Conservation (phyloP, 1,284 basidiomycete genomes). For the Schizophyllum amplum region DNA sequence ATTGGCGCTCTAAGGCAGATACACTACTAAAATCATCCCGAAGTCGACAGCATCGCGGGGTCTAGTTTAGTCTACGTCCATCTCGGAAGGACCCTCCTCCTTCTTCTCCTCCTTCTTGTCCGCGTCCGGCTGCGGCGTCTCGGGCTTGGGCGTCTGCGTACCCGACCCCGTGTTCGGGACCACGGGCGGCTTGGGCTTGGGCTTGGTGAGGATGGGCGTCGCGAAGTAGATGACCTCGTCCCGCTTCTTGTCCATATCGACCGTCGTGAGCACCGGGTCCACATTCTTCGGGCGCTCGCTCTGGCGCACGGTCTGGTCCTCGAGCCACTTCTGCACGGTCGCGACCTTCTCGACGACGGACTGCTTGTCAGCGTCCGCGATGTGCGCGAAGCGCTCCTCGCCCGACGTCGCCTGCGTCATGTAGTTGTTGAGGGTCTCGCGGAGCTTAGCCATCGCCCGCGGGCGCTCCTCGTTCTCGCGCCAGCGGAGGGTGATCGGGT, state of each 20-base stretch:
- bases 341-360: conserved; percentile 74
- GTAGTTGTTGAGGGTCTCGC: conserved; percentile 82
- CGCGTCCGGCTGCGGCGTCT: conserved; percentile 47
- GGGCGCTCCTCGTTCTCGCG: conserved; percentile 77
- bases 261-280: conserved; percentile 73
- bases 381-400: conserved; percentile 84
- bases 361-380: conserved; percentile 82
- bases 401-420: conserved; percentile 70
- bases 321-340: conserved; percentile 87
- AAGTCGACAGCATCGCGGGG: background rate
- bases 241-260: conserved; percentile 79
- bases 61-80: conserved; percentile 67
- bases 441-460: conserved; percentile 61
- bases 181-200: conserved; percentile 76
- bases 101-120: conserved; percentile 30
- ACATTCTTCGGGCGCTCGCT: conserved; percentile 81
- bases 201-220: conserved; percentile 77
- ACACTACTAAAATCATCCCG: background rate
- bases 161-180: conserved; percentile 33
- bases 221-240: conserved; percentile 86
- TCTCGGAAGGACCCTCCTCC: conserved; percentile 53
- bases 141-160: conserved; percentile 56
- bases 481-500: conserved; percentile 78
- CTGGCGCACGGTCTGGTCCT: conserved; percentile 82
- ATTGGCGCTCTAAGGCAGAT: background rate